Conservation (phyloP, 2,329 filamentous ascomycete species). For the Thielaviopsis punctulata region DNA sequence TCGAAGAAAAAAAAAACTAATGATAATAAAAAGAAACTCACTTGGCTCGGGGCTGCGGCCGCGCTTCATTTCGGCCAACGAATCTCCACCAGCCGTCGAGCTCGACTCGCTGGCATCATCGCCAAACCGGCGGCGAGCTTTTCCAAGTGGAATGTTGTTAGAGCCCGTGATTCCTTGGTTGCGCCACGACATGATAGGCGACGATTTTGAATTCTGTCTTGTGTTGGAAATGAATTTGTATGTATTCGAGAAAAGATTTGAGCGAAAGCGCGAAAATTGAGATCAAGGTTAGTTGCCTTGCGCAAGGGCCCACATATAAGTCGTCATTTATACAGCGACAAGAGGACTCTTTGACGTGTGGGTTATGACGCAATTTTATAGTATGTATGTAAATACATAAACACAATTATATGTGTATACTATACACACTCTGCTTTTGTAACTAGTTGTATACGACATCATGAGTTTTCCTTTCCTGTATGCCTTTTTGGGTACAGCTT, state of each 20-base stretch:
- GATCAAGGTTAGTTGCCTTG: no score
- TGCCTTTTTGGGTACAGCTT: no score
- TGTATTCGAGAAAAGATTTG: background rate
- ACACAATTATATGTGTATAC: no score
- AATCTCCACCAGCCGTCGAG: conserved; percentile 12
- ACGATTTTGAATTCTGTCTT: background rate
- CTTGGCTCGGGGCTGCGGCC: conserved; percentile 80
- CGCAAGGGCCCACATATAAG: no score
- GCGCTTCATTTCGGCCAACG: conserved; percentile 48
- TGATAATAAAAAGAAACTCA: conserved; percentile 24
- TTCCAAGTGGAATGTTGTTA: conserved; percentile 92
- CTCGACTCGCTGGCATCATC: conserved; percentile 23
- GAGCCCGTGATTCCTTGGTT: conserved; percentile 83
- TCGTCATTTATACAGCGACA: no score
- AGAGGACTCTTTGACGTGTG: no score
- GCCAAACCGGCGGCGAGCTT: conserved; percentile 60
- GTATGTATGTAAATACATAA: no score
- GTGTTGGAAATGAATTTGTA: background rate
- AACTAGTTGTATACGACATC: no score
- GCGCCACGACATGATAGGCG: conserved; percentile 44
- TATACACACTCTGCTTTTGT: no score
- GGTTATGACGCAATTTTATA: no score
- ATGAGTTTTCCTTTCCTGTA: no score
- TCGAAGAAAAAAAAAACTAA: background rate
- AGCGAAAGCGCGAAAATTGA: background rate